Conservation (phyloP, 2,329 filamentous ascomycete genomes). For the Mycosphaerella sp. region DNA sequence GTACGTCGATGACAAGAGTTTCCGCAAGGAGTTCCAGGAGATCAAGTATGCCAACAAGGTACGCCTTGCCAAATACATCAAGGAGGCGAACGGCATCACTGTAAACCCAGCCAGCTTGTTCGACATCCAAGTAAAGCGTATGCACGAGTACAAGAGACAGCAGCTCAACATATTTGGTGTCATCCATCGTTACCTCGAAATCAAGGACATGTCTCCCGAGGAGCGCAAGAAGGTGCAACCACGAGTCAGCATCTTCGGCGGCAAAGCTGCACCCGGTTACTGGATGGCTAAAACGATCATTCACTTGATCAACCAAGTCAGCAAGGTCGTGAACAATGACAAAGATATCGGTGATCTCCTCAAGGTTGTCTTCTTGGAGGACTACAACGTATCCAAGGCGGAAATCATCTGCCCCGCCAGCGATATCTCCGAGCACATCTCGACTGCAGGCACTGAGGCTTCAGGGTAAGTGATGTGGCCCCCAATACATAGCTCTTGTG, state of each 20-base stretch:
- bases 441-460: slow-evolving; percentile 88
- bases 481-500: not conserved
- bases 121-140: slow-evolving; percentile 97
- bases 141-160: slow-evolving; percentile 93
- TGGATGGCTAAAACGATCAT: slow-evolving; percentile 99
- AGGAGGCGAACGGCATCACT: slow-evolving; percentile 67
- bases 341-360: slow-evolving; percentile 85
- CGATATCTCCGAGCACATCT: slow-evolving; percentile 97
- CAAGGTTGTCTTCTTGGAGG: slow-evolving; percentile 95
- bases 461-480: slow-evolving; percentile 41
- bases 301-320: slow-evolving; percentile 89
- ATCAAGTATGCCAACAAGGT: slow-evolving; percentile 98
- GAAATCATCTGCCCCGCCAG: slow-evolving; percentile 94
- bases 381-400: slow-evolving; percentile 99
- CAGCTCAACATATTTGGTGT: slow-evolving; percentile 99
- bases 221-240: slow-evolving; percentile 81
- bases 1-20: slow-evolving; percentile 77
- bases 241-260: slow-evolving; percentile 92
- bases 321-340: slow-evolving; percentile 85
- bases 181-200: slow-evolving; percentile 83
- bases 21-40: slow-evolving; percentile 90
- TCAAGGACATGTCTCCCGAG: slow-evolving; percentile 78
- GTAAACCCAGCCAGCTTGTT: slow-evolving; percentile 88
- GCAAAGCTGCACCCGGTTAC: slow-evolving; percentile 95
- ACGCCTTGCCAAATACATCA: slow-evolving; percentile 84